Conservation (phyloP, 192 early-diverging fungal species). For the Mortierella claussenii region DNA sequence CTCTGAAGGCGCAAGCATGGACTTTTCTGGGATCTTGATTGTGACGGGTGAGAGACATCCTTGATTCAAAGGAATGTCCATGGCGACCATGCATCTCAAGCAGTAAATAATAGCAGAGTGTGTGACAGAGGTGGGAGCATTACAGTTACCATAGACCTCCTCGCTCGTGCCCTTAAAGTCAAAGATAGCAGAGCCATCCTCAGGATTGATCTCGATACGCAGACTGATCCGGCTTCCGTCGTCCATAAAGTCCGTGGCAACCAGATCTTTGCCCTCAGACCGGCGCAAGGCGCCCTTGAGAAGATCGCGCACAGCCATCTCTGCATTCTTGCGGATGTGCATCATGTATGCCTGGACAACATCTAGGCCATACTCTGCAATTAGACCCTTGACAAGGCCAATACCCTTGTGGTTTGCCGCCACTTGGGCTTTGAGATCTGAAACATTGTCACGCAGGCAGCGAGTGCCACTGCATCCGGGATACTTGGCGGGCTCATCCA, state of each 20-base stretch:
- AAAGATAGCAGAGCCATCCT: conserved; percentile 84
- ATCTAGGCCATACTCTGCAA: conserved; percentile 84
- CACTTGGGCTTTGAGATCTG: conserved; percentile 96
- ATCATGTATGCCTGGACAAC: conserved; percentile 97
- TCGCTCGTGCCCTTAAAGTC: conserved; percentile 94
- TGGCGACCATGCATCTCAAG: conserved; percentile 87
- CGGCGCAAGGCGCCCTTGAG: conserved; percentile 67
- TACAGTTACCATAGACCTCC: conserved; percentile 91
- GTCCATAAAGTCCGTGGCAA: conserved; percentile 87
- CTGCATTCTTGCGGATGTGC: conserved; percentile 91
- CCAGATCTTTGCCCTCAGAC: conserved; percentile 54
- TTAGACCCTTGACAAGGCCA: conserved; percentile 79
- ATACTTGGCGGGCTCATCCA: conserved; percentile 85
- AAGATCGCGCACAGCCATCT: conserved; percentile 82
- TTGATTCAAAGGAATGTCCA: conserved; percentile 95
- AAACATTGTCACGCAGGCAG: conserved; percentile 90
- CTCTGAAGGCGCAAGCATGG: conserved; percentile 82
- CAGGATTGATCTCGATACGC: conserved; percentile 73
- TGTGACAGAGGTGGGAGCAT: conserved; percentile 68
- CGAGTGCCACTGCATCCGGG: conserved; percentile 90
- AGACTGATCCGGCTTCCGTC: conserved; percentile 89
- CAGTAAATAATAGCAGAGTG: conserved; percentile 98
- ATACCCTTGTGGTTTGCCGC: conserved; percentile 98
- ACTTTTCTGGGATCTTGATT: conserved; percentile 83
- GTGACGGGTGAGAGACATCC: conserved; percentile 90